A percentile compares a stretch with the other conserved stretches of the same genome.
phyloP scores from a whole-genome alignment of 768 basidiomycete genomes.

The Crassisporium funariophilum region DNA sequence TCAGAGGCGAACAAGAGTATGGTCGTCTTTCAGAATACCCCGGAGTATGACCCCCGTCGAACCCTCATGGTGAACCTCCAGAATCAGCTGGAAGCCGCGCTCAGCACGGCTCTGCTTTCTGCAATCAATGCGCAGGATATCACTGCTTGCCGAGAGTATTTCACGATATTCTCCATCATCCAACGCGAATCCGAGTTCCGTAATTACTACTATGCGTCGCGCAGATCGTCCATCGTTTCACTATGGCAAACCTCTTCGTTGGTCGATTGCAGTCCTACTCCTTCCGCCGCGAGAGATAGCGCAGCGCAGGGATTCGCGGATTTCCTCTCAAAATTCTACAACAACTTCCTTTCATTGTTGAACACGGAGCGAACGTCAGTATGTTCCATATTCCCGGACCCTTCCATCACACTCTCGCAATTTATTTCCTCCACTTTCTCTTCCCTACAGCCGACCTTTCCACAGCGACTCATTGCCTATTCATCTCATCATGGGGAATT shows the following conservation, averaged over 20 bases:
- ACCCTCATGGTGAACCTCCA: slow-evolving; percentile 89
- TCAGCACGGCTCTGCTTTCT: slow-evolving; percentile 87
- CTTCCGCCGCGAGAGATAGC: slow-evolving; percentile 15
- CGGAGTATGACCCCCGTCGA: slow-evolving; percentile 86
- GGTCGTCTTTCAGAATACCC: slow-evolving; percentile 90
- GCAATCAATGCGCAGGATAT: slow-evolving; percentile 83
- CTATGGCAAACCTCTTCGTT: slow-evolving; percentile 69
- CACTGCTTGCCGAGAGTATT: slow-evolving; percentile 74
- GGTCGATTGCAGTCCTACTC: slow-evolving; percentile 42
- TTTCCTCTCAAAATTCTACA: slow-evolving; percentile 78
- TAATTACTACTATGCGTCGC: slow-evolving; percentile 90
- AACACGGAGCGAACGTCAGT: slow-evolving; percentile 73
- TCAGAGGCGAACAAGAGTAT: slow-evolving; percentile 89
- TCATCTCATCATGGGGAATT: slow-evolving; percentile 63
- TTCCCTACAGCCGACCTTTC: slow-evolving; percentile 77
- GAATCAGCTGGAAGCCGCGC: slow-evolving; percentile 91
- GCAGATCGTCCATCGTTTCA: slow-evolving; percentile 63
- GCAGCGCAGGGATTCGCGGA: slow-evolving; percentile 49
- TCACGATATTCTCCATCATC: slow-evolving; percentile 86
- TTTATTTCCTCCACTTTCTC: slow-evolving; percentile 84
- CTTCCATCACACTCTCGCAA: slow-evolving; percentile 70
- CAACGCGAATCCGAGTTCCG: slow-evolving; percentile 92
- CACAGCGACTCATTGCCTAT: slow-evolving; percentile 74
- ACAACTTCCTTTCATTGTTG: slow-evolving; percentile 64
- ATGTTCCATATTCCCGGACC: slow-evolving; percentile 87